Conservation (phyloP, 768 basidiomycete genomes). For the Auricularia heimuer region DNA sequence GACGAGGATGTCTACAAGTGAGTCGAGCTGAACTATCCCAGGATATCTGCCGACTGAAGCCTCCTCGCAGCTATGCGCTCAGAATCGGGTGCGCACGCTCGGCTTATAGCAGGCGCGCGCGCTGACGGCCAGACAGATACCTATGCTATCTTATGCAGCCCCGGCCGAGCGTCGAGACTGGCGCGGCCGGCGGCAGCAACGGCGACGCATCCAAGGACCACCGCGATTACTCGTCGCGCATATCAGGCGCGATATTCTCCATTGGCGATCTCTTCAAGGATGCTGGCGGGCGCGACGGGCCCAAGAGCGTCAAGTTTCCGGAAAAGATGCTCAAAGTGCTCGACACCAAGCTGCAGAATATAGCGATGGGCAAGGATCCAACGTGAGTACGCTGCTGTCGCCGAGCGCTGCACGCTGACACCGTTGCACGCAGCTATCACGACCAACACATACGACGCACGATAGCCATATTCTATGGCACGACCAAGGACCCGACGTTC, state of each 20-base stretch:
- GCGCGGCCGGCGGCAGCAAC: slow-evolving; percentile 12
- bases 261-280: slow-evolving; percentile 78
- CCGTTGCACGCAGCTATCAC: slow-evolving; percentile 51
- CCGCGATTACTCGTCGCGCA: slow-evolving; percentile 57
- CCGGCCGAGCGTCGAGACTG: slow-evolving; percentile 28
- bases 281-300: slow-evolving; percentile 47
- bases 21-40: slow-evolving; percentile 19
- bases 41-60: slow-evolving; percentile 3
- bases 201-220: slow-evolving; percentile 30
- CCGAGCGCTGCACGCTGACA: slow-evolving; percentile 3
- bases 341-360: slow-evolving; percentile 80
- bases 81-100: slow-evolving; percentile 63
- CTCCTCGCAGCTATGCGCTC: slow-evolving; percentile 53
- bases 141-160: slow-evolving; percentile 47
- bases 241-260: slow-evolving; percentile 52
- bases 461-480: slow-evolving; percentile 87
- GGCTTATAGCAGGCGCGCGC: slow-evolving; percentile 7
- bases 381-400: slow-evolving; percentile 44
- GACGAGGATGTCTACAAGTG: slow-evolving; percentile 86
- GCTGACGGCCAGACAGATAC: slow-evolving; percentile 36
- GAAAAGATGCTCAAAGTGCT: slow-evolving; percentile 88
- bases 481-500: slow-evolving; percentile 78
- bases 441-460: slow-evolving; percentile 85
- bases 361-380: slow-evolving; percentile 87
- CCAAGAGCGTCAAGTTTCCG: slow-evolving; percentile 85